Evolutionary conservation across 2,329 filamentous ascomycete species (phyloP).

Genomic region (Claviceps lovelessii): DNA sequence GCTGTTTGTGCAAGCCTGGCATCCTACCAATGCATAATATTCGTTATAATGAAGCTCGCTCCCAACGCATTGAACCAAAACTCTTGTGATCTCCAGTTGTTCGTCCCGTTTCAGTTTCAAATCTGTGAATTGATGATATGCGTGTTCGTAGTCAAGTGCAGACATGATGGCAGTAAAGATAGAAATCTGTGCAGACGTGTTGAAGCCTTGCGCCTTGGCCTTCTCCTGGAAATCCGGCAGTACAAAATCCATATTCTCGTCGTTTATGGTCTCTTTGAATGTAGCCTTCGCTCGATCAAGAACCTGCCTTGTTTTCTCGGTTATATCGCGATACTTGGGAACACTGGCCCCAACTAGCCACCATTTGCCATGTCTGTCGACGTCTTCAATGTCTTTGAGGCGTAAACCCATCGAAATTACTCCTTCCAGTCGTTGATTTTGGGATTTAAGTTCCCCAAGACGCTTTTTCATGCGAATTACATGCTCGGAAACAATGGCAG

Average conservation of each 20-base stretch:
- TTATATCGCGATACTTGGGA: conserved; percentile 24
- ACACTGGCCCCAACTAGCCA: conserved; percentile 98
- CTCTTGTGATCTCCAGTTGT: conserved; percentile 71
- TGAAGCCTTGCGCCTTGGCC: conserved; percentile 73
- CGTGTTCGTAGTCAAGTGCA: conserved; percentile 70
- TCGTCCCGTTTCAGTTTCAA: conserved; percentile 76
- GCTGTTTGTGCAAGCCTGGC: conserved; percentile 59
- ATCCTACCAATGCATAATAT: conserved; percentile 80
- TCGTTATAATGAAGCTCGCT: conserved; percentile 78
- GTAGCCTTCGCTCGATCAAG: conserved; percentile 10
- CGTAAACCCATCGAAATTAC: conserved; percentile 72
- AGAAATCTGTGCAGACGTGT: conserved; percentile 71
- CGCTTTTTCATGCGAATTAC: conserved; percentile 80
- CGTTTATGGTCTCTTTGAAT: conserved; percentile 19
- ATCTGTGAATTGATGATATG: conserved; percentile 63
- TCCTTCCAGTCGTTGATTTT: conserved; percentile 46
- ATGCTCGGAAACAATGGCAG: conserved; percentile 63
- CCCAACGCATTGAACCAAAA: conserved; percentile 75
- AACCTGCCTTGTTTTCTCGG: conserved; percentile 8
- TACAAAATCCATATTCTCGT: conserved; percentile 33
- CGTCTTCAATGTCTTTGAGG: conserved; percentile 66
- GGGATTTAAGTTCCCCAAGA: conserved; percentile 58
- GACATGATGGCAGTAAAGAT: conserved; percentile 89
- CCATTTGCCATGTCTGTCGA: conserved; percentile 87
- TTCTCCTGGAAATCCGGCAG: conserved; percentile 56